Percentiles rank a stretch among this genome's conserved stretches.
These are phyloP conservation scores for Chlamydomonas sp. DNA, from an alignment of 139 green algal genomes.

Conservation along the genomic window DNA sequence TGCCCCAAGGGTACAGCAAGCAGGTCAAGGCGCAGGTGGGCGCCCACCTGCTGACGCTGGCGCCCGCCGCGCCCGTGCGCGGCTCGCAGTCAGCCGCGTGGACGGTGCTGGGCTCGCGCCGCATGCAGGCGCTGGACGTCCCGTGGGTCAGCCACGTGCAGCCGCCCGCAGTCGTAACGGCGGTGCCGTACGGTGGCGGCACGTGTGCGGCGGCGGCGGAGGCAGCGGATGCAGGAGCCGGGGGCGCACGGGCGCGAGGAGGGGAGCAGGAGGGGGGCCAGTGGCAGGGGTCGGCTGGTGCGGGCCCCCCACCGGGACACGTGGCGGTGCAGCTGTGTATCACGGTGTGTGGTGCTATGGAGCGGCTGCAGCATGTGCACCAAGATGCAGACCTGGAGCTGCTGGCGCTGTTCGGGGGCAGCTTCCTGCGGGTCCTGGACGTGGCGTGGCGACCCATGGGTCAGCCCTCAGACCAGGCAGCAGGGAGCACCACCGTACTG, in stretches of 20 bases:
- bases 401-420: slow-evolving; percentile 12
- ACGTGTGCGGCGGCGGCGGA: not conserved
- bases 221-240: not conserved
- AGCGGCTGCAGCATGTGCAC: not conserved
- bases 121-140: slow-evolving; percentile 19
- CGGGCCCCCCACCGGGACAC: not conserved
- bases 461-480: no score
- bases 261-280: not conserved
- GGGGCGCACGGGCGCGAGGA: not conserved
- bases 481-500: no score
- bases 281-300: no score
- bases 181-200: not conserved
- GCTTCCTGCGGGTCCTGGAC: not conserved
- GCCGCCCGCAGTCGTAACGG: not conserved
- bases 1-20: not conserved
- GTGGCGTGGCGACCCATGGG: not conserved
- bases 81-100: not conserved
- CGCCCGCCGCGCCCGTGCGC: not conserved
- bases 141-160: not conserved
- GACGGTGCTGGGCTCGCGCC: slow-evolving; percentile 13
- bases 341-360: slow-evolving; percentile 6
- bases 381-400: slow-evolving; percentile 3
- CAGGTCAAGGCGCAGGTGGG: slow-evolving; percentile 30
- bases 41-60: slow-evolving; percentile 30
- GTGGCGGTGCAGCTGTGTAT: not conserved